Percentiles rank a stretch among this genome's conserved stretches.
phyloP scores from a whole-genome alignment of 306 rosid genomes.

The Abrus pulchellus region DNA sequence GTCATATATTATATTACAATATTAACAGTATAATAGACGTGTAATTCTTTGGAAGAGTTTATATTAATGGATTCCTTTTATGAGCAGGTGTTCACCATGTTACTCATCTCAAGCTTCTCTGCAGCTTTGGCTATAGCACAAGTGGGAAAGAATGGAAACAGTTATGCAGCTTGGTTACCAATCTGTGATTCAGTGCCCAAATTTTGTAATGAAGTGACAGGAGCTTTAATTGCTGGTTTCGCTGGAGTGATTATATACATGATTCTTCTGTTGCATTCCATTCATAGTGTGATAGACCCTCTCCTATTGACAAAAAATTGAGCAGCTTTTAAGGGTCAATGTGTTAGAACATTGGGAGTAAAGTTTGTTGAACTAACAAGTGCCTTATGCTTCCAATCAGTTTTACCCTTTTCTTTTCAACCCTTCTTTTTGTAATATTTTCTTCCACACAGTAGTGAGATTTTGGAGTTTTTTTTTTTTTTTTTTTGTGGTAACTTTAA shows the following conservation, averaged over 20 bases:
- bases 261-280: constrained; percentile 63
- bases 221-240: constrained; percentile 65
- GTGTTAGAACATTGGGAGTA: neutral
- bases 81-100: constrained; percentile 64
- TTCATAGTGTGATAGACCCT: constrained; percentile 70
- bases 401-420: neutral
- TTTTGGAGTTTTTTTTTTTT: no score
- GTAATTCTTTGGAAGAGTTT: neutral
- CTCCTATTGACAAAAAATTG: constrained; percentile 60
- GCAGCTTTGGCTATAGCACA: constrained; percentile 78
- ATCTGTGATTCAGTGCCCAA: constrained; percentile 71
- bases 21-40: neutral
- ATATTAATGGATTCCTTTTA: constrained; percentile 35
- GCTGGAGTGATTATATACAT: constrained; percentile 53
- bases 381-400: neutral
- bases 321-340: constrained; percentile 11
- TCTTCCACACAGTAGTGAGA: neutral
- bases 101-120: constrained; percentile 71
- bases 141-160: constrained; percentile 81
- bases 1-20: neutral
- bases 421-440: neutral
- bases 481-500: no score
- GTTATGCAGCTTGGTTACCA: constrained; percentile 82
- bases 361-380: constrained; percentile 13
- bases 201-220: constrained; percentile 67